phyloP scores from a whole-genome alignment of 202 grass and related monocot species.

The Saccharum hybrid region DNA sequence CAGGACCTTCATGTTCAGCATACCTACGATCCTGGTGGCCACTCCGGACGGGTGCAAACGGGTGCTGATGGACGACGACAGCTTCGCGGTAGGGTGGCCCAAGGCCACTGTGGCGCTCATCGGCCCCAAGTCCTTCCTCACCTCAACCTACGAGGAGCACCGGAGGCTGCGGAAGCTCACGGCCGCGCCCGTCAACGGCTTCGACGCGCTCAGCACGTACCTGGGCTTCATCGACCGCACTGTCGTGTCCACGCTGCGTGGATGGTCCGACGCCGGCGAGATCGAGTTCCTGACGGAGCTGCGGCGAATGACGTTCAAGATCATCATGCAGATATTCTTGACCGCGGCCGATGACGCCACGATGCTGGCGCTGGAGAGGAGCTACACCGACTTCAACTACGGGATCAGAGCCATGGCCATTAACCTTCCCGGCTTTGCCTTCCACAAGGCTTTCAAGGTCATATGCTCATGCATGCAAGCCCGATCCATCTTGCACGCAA shows the following conservation, averaged over 20 bases:
- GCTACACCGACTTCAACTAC: conserved; percentile 82
- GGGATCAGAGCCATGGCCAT: conserved; percentile 89
- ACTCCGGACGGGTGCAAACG: conserved; percentile 59
- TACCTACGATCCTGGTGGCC: conserved; percentile 63
- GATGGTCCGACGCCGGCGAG: conserved; percentile 34
- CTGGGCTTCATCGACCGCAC: conserved; percentile 69
- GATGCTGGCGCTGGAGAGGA: conserved; percentile 56
- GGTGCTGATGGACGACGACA: conserved; percentile 83
- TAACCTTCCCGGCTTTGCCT: conserved; percentile 81
- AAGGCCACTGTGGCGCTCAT: conserved; percentile 72
- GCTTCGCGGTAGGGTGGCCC: conserved; percentile 71
- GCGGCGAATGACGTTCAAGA: conserved; percentile 74
- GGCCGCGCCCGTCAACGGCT: conserved; percentile 68
- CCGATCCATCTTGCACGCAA: neutral
- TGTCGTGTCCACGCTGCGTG: conserved; percentile 46
- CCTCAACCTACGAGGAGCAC: conserved; percentile 72
- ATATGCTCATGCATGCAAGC: neutral
- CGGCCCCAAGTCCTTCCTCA: conserved; percentile 79
- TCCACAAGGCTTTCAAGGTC: conserved; percentile 30
- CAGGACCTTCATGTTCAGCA: conserved; percentile 84
- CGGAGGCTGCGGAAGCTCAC: conserved; percentile 72
- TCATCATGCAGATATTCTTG: conserved; percentile 90
- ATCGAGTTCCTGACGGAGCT: conserved; percentile 88
- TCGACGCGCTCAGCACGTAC: conserved; percentile 72
- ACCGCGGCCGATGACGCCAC: conserved; percentile 48